Evolutionary conservation across 2,329 filamentous ascomycete genomes (phyloP).

Genomic region (Aspergillus sp.): DNA sequence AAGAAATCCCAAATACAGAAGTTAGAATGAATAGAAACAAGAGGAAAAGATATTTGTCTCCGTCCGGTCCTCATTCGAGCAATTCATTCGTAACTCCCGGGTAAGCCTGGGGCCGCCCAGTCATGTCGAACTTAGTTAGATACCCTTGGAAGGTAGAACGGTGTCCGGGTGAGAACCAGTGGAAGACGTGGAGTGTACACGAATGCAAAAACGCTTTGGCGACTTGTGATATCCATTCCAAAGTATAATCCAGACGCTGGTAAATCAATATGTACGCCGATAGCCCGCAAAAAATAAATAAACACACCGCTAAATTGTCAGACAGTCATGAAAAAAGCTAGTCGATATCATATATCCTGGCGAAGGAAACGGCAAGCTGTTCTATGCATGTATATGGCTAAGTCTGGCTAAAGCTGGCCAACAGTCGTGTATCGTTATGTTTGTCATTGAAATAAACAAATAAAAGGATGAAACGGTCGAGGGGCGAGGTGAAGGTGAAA

Average conservation of each 20-base stretch:
- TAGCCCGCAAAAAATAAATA: constrained; percentile 15
- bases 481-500: constrained; percentile 13
- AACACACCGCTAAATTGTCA: constrained; percentile 25
- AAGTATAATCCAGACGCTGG: constrained; percentile 11
- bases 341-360: constrained; percentile 23
- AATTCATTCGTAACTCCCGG: neutral
- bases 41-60: neutral
- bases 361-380: constrained; percentile 24
- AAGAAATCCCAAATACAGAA: constrained; percentile 12
- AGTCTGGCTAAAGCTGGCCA: constrained; percentile 22
- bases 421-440: constrained; percentile 19
- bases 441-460: constrained; percentile 12
- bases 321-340: constrained; percentile 17
- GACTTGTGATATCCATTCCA: constrained; percentile 16
- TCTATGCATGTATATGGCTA: constrained; percentile 27
- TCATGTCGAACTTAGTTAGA: constrained; percentile 1
- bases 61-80: constrained; percentile 4
- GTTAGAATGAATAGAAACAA: constrained; percentile 5
- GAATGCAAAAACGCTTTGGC: constrained; percentile 16
- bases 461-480: constrained; percentile 13
- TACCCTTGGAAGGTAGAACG: neutral
- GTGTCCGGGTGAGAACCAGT: neutral
- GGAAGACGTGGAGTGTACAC: constrained; percentile 15
- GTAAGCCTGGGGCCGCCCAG: constrained; percentile 1
- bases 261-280: constrained; percentile 20